Evolutionary conservation across 108 stramenopile species (phyloP), one percentile per base, ranked within the genome.

Genomic region (Skeletonema marinoi): DNA sequence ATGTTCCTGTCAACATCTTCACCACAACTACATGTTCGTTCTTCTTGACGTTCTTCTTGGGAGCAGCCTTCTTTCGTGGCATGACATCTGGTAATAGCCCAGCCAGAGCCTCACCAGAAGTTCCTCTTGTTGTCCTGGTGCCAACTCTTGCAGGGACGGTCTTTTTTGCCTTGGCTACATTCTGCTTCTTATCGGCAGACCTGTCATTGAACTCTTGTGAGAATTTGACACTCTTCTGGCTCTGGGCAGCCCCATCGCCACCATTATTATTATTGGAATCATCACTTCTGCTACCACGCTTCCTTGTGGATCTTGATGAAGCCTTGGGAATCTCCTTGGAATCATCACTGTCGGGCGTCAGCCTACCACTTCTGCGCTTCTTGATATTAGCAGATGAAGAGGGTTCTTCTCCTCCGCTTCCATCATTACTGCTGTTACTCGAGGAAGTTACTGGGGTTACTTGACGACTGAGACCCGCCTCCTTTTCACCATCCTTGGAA

Each of bases 1-100:
- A 74, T 17, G 82, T 88, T 35, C 90, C 90, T 36, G 90, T 90
- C 16, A 85, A 71, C 79, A 88, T 77, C 59, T 85, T 80, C 21
- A 90, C 81, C 39, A 86, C 77, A n/a, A 71, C 75, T 17, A 88
- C 86, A 63, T 77, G 75, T 10, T 78, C 84, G 60, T 84, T 54
- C 60, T 86, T 75, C 65, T 74, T 79, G 35, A 66, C 69, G 51
- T 60, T 73, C 67, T 80, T 85, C 8, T 65, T 44, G 75, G 71
- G 54, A 60, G 25, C 54, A 29, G n/a, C 31, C 41, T 66, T 78
- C 39, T 71, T 78, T 25, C 54, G 19, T 25, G 54, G 54, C 54
- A 56, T 56, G 25, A 56, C 44, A 51, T 64, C 44, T 59, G 58
- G 54, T 70, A 42, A 63, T 33, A 61, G n/a, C 63, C 71, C 38